Evolutionary conservation across 768 basidiomycete genomes (phyloP).

Genomic region (Trametes meyenii): DNA sequence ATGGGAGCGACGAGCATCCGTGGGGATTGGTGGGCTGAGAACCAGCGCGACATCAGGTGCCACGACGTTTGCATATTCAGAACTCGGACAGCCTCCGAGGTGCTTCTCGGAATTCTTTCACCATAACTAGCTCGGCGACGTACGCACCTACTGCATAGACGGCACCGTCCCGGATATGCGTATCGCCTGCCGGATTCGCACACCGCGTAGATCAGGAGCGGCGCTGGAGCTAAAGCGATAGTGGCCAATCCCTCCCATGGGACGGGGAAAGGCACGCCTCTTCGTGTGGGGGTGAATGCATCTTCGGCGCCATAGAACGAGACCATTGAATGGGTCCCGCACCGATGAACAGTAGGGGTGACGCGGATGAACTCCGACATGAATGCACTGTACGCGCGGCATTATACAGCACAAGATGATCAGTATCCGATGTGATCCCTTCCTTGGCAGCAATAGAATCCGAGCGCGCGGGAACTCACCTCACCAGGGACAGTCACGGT

Average conservation of each 20-base stretch:
- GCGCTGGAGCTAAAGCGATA: background rate
- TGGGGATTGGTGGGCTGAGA: constrained; percentile 2
- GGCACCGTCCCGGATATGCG: background rate
- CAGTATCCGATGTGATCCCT: no score
- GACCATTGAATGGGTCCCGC: no score
- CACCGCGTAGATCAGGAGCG: constrained; percentile 2
- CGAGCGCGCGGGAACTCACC: no score
- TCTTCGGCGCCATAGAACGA: no score
- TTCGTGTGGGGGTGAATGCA: no score
- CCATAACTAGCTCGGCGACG: constrained; percentile 1
- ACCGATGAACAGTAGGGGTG: no score
- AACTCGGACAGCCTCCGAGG: constrained; percentile 3
- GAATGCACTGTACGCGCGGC: no score
- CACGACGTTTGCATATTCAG: background rate
- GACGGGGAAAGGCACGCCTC: no score
- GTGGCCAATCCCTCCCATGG: background rate
- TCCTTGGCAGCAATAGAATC: no score
- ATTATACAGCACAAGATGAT: no score
- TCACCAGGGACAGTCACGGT: no score
- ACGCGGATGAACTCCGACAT: no score
- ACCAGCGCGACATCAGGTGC: background rate
- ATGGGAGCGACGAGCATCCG: background rate
- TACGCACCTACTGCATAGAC: background rate
- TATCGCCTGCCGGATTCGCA: background rate
- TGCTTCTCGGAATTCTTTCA: background rate